phyloP scores from a whole-genome alignment of 352 stramenopile species.

The Globisporangium heterothallicum region DNA sequence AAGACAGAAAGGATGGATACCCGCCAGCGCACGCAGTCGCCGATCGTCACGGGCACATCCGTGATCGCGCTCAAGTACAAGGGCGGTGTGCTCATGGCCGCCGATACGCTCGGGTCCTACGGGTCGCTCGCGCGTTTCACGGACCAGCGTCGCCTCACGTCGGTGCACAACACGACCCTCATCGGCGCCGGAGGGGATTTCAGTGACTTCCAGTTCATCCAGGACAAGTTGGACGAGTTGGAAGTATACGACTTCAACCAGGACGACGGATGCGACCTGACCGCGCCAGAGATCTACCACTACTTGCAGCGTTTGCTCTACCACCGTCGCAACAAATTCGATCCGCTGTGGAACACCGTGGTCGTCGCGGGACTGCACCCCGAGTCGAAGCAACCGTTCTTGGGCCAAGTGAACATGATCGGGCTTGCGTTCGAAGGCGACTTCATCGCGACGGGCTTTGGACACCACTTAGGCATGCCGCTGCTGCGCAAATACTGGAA shows the following conservation, averaged over 20 bases:
- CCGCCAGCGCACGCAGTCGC: constrained; percentile 84
- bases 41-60: constrained; percentile 97
- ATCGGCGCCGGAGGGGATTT: constrained; percentile 96
- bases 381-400: constrained; percentile 88
- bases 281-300: constrained; percentile 93
- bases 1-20: constrained; percentile 38
- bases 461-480: constrained; percentile 95
- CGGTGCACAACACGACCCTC: constrained; percentile 90
- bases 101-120: constrained; percentile 97
- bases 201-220: constrained; percentile 96
- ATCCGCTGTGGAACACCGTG: constrained; percentile 98
- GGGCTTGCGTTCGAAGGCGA: constrained; percentile 96
- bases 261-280: constrained; percentile 93
- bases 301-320: constrained; percentile 98
- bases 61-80: constrained; percentile 96
- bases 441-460: constrained; percentile 97
- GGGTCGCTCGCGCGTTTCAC: constrained; percentile 97
- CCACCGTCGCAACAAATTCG: constrained; percentile 97
- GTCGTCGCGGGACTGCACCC: constrained; percentile 93
- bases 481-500: constrained; percentile 95
- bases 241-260: constrained; percentile 94
- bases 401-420: constrained; percentile 97
- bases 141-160: constrained; percentile 83
- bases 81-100: constrained; percentile 95
- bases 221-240: constrained; percentile 92